Evolutionary conservation across 371 early-diverging fungal species (phyloP).

Genomic region (Mucor sp.): DNA sequence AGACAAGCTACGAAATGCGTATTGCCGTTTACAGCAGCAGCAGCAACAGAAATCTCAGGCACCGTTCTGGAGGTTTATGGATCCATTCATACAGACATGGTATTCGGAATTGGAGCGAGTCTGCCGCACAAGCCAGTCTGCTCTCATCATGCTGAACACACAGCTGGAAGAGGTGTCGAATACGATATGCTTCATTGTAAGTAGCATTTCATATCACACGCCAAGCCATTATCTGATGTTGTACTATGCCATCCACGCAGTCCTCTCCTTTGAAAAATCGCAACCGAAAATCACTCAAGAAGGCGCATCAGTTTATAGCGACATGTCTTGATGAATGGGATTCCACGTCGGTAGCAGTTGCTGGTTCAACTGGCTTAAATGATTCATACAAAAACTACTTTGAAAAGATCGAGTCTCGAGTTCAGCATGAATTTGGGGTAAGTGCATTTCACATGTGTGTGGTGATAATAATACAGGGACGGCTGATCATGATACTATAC

Average conservation of each 20-base stretch:
- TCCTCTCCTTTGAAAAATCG: constrained; percentile 18
- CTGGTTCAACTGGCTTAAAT: neutral
- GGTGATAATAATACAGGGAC: neutral
- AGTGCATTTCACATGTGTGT: neutral
- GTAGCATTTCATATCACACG: neutral
- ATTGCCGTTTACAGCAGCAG: neutral
- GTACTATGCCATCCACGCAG: neutral
- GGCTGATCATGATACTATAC: neutral
- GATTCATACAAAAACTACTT: neutral
- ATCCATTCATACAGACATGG: constrained; percentile 17
- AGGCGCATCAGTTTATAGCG: constrained; percentile 7
- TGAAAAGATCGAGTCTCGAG: neutral
- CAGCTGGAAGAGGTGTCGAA: constrained; percentile 11
- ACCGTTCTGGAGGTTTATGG: constrained; percentile 7
- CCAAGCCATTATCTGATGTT: neutral
- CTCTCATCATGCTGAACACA: neutral
- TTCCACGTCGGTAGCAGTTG: neutral
- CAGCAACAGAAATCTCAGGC: neutral
- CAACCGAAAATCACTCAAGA: neutral
- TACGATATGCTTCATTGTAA: constrained; percentile 11
- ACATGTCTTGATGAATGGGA: constrained; percentile 14
- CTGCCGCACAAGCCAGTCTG: neutral
- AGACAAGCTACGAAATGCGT: constrained; percentile 9
- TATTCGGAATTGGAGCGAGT: constrained; percentile 15
- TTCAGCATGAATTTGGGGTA: constrained; percentile 8